Evolutionary conservation across 305 asterid genomes (phyloP), one percentile per base, ranked within the genome.

Genomic region (Lippia alba): DNA sequence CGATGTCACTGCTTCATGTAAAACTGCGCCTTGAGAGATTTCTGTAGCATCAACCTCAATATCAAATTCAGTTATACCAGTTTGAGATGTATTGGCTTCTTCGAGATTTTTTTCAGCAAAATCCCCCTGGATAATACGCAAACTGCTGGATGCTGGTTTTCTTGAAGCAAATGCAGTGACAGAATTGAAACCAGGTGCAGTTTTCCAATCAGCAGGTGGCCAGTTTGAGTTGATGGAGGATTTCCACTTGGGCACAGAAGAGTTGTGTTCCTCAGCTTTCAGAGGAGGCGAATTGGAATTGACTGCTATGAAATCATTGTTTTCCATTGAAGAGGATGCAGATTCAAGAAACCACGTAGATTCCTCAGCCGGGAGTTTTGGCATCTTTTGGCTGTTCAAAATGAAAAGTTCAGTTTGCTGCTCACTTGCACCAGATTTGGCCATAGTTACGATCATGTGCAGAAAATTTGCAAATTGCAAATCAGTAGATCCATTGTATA

Each of bases 381-480:
- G 94, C 61, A 91, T 78, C 79, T 88, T 91, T 83, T 87, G 97
- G 89, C 91, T 81, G 81, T 88, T 91, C 60, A 82, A 55, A 62
- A 94, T 83, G 81, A 91, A 91, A 76, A 66, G 70, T 77, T 91
- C 99, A 8, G 73, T 82, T 79, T 91, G 95, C 87, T 94, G 96
- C 81, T 84, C 87, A 12, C 83, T 78, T 50, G 97, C 81, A 75
- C 98, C 96, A 67, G 99, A 87, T 76, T 84, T 82, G 10, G 88
- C 92, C 97, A 87, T 86, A 40, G 86, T 83, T 4, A 89, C 86
- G 71, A 91, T 80, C 96, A 94, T 87, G 80, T 84, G 96, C 71
- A 91, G 96, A 80, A 94, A 91, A 80, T 91, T 94, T 11, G 97
- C 97, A 36, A 94, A 72, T 69, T 87, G 93, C 85, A 94, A 72